These are phyloP conservation scores for Syncephalastrum contaminatum DNA, from an alignment of 371 early-diverging fungal species.

Conservation along the genomic window DNA sequence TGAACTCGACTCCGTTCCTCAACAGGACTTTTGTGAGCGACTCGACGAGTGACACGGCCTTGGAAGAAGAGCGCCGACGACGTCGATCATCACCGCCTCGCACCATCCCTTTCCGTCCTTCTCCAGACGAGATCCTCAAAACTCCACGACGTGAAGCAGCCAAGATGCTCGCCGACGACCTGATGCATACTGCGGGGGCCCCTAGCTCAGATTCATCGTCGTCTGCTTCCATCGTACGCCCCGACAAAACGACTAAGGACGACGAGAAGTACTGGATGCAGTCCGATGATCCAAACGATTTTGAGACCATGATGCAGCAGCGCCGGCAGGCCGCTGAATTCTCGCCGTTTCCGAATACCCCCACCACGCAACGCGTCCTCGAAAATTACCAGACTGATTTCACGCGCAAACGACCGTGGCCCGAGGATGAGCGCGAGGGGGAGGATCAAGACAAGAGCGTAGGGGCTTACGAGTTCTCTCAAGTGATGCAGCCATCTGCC, in stretches of 20 bases:
- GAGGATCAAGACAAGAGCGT: constrained; percentile 1
- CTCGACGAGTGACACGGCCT: too few relatives aligned
- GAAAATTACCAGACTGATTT: constrained; percentile 3
- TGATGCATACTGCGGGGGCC: constrained; percentile 22
- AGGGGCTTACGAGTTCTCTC: neutral
- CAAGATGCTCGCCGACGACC: constrained; percentile 27
- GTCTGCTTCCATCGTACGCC: constrained; percentile 2
- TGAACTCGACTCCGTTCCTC: too few relatives aligned
- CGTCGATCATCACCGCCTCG: constrained; percentile 34
- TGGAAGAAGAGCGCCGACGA: constrained; percentile 1
- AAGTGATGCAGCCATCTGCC: neutral
- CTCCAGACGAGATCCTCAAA: constrained; percentile 18
- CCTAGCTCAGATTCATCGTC: constrained; percentile 9
- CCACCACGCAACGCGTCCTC: too few relatives aligned
- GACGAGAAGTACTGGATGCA: neutral
- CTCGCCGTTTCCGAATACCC: too few relatives aligned
- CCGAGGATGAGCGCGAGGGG: neutral
- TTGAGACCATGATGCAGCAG: neutral
- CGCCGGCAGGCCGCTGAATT: too few relatives aligned
- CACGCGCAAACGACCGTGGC: neutral
- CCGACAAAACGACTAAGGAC: neutral
- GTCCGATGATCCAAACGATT: neutral
- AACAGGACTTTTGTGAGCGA: too few relatives aligned
- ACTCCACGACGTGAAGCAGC: constrained; percentile 43
- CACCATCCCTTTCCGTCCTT: constrained; percentile 32